phyloP scores from a whole-genome alignment of 2,329 filamentous ascomycete genomes.

The Aphanoascus verrucosus region DNA sequence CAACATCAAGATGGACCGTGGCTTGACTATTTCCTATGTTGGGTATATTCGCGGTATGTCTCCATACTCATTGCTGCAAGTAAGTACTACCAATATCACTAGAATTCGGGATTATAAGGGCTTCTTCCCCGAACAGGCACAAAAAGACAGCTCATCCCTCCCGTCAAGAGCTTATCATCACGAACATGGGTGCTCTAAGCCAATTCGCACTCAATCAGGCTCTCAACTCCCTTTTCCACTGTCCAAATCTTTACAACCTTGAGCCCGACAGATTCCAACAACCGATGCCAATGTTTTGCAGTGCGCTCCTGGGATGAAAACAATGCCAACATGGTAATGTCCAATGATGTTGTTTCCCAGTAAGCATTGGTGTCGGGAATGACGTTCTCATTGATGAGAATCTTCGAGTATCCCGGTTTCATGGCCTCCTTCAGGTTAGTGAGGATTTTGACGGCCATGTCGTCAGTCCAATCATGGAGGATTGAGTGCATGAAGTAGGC shows the following conservation, averaged over 20 bases:
- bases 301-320: constrained; percentile 28
- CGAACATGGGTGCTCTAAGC: background rate
- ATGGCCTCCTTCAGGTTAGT: constrained; percentile 18
- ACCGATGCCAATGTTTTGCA: constrained; percentile 26
- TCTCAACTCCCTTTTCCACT: constrained; percentile 10
- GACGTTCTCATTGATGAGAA: constrained; percentile 35
- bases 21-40: too few relatives aligned
- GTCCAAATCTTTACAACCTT: constrained; percentile 26
- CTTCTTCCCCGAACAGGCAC: too few relatives aligned
- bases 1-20: too few relatives aligned
- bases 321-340: constrained; percentile 33
- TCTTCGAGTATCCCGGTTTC: constrained; percentile 27
- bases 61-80: too few relatives aligned
- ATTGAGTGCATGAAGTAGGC: constrained; percentile 30
- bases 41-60: too few relatives aligned
- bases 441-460: constrained; percentile 26
- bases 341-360: constrained; percentile 22
- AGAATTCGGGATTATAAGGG: too few relatives aligned
- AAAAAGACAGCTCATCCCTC: too few relatives aligned
- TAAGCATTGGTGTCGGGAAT: constrained; percentile 27
- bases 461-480: constrained; percentile 31
- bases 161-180: too few relatives aligned
- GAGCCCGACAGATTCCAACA: constrained; percentile 25
- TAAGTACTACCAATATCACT: too few relatives aligned
- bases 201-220: constrained; percentile 10